Base-by-base conservation (phyloP, 2,329 filamentous ascomycete species). In the Stagonosporopsis rhizophila region DNA sequence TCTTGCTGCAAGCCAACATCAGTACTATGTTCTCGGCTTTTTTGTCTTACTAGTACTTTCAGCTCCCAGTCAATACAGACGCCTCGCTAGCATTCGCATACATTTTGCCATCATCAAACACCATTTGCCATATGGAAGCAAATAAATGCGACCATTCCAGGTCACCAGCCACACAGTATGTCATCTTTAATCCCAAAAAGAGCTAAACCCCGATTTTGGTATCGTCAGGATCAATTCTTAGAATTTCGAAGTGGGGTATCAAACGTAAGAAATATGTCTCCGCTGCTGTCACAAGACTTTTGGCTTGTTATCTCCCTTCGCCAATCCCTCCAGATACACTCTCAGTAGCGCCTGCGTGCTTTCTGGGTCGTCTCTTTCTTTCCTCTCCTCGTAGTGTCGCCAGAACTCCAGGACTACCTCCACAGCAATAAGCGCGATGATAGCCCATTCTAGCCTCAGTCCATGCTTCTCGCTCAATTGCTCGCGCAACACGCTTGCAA, bases 391-490 rank as follows among this genome's bases (percentile, higher is more conserved):
- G 76, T 87, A 89, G 44, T 93, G 82, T 53, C 89, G 82, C 60
- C 90, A 81, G 59, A 97, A 81, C 76, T 96, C 94, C 74, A 98
- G 95, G 11, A 88, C 82, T 14, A 98, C 93, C 78, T 99, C 95
- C 30, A 98, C 89, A 1, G 91, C 87, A 72, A 99, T 99, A 51
- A 99, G 83, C 2, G 91, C 82, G 68, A 99, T 98, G 73, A 99
- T 98, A 67, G 96, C 96, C 89, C 91, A 94, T 78, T 98, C 95
- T 11, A 99, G 82, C 52, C 91, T 83, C 27, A 93, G 86, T 15
- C 91, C 90, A 72, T 98, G 92, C 74, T 91, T 92, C 80, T 98
- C 93, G 72, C 90, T 96, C 52, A 96, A 83, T 72, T 93, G 88
- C 75, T 97, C 92, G 55, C 95, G 83, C 59, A 98, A 79, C 15